phyloP scores from a whole-genome alignment of 129 eudicot genomes.

The Cynara cardunculus region DNA sequence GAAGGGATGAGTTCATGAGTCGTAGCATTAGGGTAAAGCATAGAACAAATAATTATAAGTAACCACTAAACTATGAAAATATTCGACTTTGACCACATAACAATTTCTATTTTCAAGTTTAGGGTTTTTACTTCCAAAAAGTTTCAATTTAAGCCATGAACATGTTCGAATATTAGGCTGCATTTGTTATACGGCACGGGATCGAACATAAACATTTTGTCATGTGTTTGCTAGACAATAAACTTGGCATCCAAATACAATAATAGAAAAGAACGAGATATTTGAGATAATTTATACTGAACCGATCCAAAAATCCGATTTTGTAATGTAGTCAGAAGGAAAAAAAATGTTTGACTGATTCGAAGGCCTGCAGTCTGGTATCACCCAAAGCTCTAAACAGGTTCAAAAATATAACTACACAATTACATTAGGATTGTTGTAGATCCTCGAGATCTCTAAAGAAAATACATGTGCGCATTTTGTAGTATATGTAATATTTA shows the following conservation, averaged over 20 bases:
- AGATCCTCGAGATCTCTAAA: not conserved
- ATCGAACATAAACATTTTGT: too few species aligned
- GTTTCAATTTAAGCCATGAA: not conserved
- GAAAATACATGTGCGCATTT: not conserved
- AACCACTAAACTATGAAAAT: slow-evolving; percentile 8
- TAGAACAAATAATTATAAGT: slow-evolving; percentile 2
- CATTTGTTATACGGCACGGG: too few species aligned
- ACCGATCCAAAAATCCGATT: too few species aligned
- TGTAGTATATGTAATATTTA: slow-evolving; percentile 7
- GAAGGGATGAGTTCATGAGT: not conserved
- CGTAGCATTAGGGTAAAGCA: slow-evolving; percentile 31
- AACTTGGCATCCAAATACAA: too few species aligned
- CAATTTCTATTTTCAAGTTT: not conserved
- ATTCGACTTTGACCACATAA: not conserved
- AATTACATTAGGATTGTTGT: not conserved
- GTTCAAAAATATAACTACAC: not conserved
- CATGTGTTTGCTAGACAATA: too few species aligned
- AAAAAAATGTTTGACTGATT: not conserved
- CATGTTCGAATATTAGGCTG: too few species aligned
- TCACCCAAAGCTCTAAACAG: not conserved
- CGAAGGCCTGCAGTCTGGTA: not conserved
- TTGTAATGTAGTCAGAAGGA: too few species aligned
- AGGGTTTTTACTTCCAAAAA: not conserved
- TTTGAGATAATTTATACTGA: too few species aligned
- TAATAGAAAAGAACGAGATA: too few species aligned